phyloP scores from a whole-genome alignment of 2,329 filamentous ascomycete genomes.

The Dothideomycetes sp. region DNA sequence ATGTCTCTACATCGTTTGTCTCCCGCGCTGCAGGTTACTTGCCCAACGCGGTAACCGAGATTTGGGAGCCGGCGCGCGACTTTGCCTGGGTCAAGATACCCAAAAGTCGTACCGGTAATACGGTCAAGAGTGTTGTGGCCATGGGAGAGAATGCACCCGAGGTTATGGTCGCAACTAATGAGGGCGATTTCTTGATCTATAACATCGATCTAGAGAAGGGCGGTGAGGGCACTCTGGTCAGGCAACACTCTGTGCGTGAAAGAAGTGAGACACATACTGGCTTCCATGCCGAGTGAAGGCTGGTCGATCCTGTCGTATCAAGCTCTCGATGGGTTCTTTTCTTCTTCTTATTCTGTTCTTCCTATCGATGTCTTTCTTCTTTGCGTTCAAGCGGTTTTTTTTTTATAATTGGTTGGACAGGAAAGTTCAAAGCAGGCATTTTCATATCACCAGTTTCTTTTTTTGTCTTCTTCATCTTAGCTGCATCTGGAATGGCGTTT shows the following conservation, averaged over 20 bases:
- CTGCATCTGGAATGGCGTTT: no score
- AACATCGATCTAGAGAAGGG: slow-evolving; percentile 91
- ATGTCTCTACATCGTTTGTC: slow-evolving; percentile 80
- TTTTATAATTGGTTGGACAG: no score
- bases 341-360: no score
- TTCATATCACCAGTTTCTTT: no score
- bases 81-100: slow-evolving; percentile 96
- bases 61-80: slow-evolving; percentile 91
- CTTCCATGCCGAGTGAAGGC: slow-evolving; percentile 10
- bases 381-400: no score
- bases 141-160: slow-evolving; percentile 93
- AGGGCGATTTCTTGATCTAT: slow-evolving; percentile 90
- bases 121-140: slow-evolving; percentile 83
- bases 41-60: slow-evolving; percentile 87
- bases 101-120: slow-evolving; percentile 43
- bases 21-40: slow-evolving; percentile 86
- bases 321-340: no score
- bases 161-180: slow-evolving; percentile 95
- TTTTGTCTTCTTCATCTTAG: no score
- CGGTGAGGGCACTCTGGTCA: slow-evolving; percentile 82
- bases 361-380: no score
- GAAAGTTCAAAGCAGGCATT: no score
- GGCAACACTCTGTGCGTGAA: slow-evolving; percentile 48
- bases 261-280: slow-evolving; percentile 13
- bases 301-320: no score